These are phyloP conservation scores for Aspergillus novoparasiticus DNA, from an alignment of 2,329 filamentous ascomycete species.

Conservation along the genomic window DNA sequence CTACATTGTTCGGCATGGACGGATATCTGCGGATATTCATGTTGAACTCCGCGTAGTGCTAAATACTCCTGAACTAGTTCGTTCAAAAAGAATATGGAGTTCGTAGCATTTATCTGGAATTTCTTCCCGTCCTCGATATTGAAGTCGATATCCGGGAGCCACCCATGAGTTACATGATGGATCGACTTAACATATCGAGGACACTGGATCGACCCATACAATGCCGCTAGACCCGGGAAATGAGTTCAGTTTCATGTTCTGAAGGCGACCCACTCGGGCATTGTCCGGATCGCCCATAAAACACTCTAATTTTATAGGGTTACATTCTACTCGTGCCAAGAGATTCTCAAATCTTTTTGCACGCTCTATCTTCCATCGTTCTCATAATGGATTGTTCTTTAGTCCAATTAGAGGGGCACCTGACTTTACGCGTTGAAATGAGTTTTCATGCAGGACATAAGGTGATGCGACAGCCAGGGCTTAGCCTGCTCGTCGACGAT, in stretches of 20 bases:
- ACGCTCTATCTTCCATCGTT: not conserved
- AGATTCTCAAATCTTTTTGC: not conserved
- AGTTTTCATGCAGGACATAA: not conserved
- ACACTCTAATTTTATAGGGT: not conserved
- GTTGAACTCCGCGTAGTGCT: not conserved
- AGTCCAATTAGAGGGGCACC: not conserved
- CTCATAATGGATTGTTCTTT: not conserved
- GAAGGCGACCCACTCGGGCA: not conserved
- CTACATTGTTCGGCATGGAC: not conserved
- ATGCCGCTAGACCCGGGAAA: not conserved
- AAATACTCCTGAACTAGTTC: not conserved
- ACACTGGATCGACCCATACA: not conserved
- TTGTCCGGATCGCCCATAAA: not conserved
- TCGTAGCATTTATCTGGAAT: not conserved
- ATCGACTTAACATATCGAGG: not conserved
- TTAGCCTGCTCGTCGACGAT: not conserved
- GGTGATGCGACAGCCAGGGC: not conserved
- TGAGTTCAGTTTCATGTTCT: not conserved
- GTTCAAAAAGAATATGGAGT: not conserved
- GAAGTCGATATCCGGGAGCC: not conserved
- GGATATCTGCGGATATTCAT: not conserved
- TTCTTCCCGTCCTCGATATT: not conserved
- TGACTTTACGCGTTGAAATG: not conserved
- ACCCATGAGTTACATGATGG: not conserved
- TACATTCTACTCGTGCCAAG: not conserved